Conservation (phyloP, 2,329 filamentous ascomycete species). For the Rhynchosporium secalis region DNA sequence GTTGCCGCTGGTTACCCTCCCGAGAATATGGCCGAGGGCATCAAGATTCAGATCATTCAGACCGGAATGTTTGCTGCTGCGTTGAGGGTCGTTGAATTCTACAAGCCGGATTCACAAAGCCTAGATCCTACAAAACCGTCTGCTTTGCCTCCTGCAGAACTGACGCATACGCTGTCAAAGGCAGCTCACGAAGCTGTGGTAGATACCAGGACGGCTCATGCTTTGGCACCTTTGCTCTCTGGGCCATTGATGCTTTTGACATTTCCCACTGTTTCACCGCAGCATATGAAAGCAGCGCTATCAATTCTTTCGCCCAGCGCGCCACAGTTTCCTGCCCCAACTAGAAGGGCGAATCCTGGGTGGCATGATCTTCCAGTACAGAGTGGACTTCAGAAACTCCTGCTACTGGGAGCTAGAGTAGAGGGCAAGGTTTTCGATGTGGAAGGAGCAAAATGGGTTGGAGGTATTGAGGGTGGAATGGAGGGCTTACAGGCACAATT, state of each 20-base stretch:
- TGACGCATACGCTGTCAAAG: constrained; percentile 60
- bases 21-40: constrained; percentile 54
- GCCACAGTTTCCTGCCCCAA: constrained; percentile 75
- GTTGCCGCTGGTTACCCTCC: constrained; percentile 45
- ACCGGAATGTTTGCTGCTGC: constrained; percentile 87
- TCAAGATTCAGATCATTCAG: constrained; percentile 82
- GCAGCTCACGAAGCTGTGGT: constrained; percentile 40
- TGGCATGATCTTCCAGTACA: constrained; percentile 82
- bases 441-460: constrained; percentile 60
- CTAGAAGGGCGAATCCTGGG: constrained; percentile 71
- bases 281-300: constrained; percentile 79
- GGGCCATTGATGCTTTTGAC: constrained; percentile 80
- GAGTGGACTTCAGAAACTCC: constrained; percentile 78
- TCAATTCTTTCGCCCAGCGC: constrained; percentile 73
- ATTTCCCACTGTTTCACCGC: constrained; percentile 79
- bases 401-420: constrained; percentile 82
- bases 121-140: constrained; percentile 30
- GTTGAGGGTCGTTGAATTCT: constrained; percentile 84
- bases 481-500: constrained; percentile 80
- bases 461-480: constrained; percentile 78
- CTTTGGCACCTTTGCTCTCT: constrained; percentile 73
- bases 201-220: constrained; percentile 53
- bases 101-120: constrained; percentile 51
- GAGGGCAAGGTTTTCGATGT: constrained; percentile 61
- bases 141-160: constrained; percentile 34